These are phyloP conservation scores for Boeremia lycopersici DNA, from an alignment of 2,329 filamentous ascomycete species.

Conservation along the genomic window DNA sequence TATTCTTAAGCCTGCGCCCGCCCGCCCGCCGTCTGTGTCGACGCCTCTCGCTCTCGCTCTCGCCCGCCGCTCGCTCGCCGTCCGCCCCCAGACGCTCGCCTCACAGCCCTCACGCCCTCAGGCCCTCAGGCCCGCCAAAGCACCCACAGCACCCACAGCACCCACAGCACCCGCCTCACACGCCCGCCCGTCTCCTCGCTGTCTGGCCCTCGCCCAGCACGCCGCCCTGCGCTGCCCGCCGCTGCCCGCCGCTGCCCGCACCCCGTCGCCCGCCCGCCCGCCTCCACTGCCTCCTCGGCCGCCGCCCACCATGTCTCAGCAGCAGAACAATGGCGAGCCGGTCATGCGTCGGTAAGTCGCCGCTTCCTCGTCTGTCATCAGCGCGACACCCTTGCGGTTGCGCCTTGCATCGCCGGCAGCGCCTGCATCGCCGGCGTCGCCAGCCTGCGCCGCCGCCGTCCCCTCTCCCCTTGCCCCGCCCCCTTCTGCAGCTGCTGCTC, in stretches of 20 bases:
- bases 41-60: conserved; percentile 8
- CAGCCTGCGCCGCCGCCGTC: too few species aligned
- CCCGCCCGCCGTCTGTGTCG: background rate
- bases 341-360: conserved; percentile 69
- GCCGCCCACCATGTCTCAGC: conserved; percentile 42
- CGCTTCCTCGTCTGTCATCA: conserved; percentile 6
- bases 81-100: too few species aligned
- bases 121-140: too few species aligned
- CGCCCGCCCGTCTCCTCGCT: too few species aligned
- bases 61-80: background rate
- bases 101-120: too few species aligned
- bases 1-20: too few species aligned
- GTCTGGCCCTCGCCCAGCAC: too few species aligned
- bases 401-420: conserved; percentile 2
- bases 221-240: background rate
- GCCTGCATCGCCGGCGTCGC: too few species aligned
- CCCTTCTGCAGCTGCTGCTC: too few species aligned
- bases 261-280: conserved; percentile 3
- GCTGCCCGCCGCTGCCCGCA: conserved; percentile 1
- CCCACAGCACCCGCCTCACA: too few species aligned
- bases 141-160: too few species aligned
- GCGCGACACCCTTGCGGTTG: conserved; percentile 1
- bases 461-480: too few species aligned
- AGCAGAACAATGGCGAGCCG: conserved; percentile 53
- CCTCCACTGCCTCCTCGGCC: background rate